Evolutionary conservation across 257 asterid genomes (phyloP).

Genomic region (Jacaranda copaia): DNA sequence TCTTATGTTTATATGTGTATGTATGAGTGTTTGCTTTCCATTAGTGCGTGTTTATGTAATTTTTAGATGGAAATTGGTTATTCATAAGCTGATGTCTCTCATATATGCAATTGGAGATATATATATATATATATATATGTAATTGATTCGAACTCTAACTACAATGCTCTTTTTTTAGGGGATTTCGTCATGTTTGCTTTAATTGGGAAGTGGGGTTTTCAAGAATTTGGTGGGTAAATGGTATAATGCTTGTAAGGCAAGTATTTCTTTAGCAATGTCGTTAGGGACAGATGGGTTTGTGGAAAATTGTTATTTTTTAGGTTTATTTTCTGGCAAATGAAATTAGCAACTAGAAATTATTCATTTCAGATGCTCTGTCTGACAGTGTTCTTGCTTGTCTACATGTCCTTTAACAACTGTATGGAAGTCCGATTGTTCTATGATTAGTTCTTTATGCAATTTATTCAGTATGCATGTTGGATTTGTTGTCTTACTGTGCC

Average conservation of each 20-base stretch:
- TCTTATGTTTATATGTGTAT: neutral
- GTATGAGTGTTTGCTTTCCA: neutral
- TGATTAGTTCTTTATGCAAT: neutral
- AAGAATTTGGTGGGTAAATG: neutral
- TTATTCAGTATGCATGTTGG: neutral
- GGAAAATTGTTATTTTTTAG: neutral
- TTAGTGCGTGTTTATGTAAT: neutral
- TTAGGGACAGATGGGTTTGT: neutral
- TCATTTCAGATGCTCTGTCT: neutral
- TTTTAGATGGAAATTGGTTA: neutral
- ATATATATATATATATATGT: no score
- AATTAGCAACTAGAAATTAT: neutral
- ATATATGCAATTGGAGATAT: neutral
- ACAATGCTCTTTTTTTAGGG: neutral
- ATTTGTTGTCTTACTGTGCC: neutral
- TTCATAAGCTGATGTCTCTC: neutral
- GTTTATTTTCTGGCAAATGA: neutral
- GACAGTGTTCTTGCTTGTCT: neutral
- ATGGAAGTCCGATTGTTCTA: neutral
- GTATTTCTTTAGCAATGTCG: neutral
- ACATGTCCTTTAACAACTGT: neutral
- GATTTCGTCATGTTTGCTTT: neutral
- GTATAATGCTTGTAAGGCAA: neutral
- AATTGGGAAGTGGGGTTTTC: neutral
- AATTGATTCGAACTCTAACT: neutral